Evolutionary conservation across 208 protist genomes (phyloP), one percentile per base, ranked within the genome.

Genomic region (Borovskyia barvae): DNA sequence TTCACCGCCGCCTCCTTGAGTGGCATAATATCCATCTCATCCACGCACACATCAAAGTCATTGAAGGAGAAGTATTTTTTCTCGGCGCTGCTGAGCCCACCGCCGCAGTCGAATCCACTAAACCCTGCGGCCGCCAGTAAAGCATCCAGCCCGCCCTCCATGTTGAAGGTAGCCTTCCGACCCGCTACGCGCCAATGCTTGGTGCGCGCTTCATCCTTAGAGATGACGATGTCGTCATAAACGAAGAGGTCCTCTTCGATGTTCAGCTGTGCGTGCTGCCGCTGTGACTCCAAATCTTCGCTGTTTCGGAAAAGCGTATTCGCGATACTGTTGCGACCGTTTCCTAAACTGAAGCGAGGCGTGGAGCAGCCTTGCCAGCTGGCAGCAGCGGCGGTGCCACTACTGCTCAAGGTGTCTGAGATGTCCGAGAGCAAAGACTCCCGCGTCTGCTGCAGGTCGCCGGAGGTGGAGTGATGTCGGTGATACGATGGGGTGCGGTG

Each of bases 151-250:
- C 6, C 11, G 37, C 1, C 6, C 2, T 56, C 45, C 35, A 70
- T 25, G 26, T 36, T 39, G 3, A 64, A 22, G 7, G 68, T 79
- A 12, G 76, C 79, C 45, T 82, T 82, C 7, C 82, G 74, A 6
- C 82, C 82, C 3, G 78, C 82, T 25, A 92, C 49, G 11, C 79
- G 67, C 75, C 84, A 89, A 53, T 92, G 80, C 74, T 87, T 85
- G 25, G 68, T 76, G 50, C 74, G 72, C 6, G 73, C 80, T 59
- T 88, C 82, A 41, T 77, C 69, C 57, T 86, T 92, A 17, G 78
- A 80, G 32, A 94, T 86, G 48, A 90, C 66, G 42, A 83, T 85
- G 56, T 92, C 88, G 60, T 92, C 88, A 72, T 91, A 94, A 19
- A 91, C 62, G 53, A 94, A 94, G 9, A 90, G 49, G 24, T 92